Evolutionary conservation across 2,329 filamentous ascomycete species (phyloP), one percentile per base, ranked within the genome.

Genomic region (Pestalotiopsis sp.): DNA sequence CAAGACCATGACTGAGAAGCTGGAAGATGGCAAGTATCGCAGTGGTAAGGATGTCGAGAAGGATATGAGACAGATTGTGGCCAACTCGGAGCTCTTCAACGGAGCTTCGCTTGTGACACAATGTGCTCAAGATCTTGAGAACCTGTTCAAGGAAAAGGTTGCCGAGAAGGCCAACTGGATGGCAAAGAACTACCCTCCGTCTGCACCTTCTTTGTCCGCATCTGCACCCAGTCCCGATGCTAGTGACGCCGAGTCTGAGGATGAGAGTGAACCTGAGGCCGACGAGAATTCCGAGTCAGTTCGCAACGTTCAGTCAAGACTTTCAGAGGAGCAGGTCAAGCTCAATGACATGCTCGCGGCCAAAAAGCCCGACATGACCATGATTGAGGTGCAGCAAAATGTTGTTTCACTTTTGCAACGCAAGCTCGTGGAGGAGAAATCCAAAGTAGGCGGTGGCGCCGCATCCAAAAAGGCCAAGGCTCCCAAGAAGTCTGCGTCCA

Each of bases 21-120:
- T 98, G 55, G 89, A 91, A 72, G 84, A 85, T 13, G 94, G 94
- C 30, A 88, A 94, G 67, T 98, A 98, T 75, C 87, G 89, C 71
- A 93, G 86, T 67, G 86, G 93, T 1, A 94, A 94, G 78, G 94
- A 98, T 59, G 94, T 98, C 73, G 92, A 97, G 75, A 87, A 87
- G 68, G 94, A 97, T 75, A 88, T 97, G 66, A 87, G 89, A 62
- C 87, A 94, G 67, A 94, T 98, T 72, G 91, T 98, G 75, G 86
- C 88, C 73, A 99, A 99, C 78, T 98, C 95, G 79, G 94, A 90
- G 83, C 91, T 91, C 70, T 99, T 98, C 86, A 99, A 99, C 73
- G 83, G 84, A 0, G 90, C 89, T 9, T 94, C 97, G 70, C 85
- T 89, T 0, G 92, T 97, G 17, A 90, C 93, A 68, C 78, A 85